Conservation (phyloP, 2,329 filamentous ascomycete species). For the Scedosporium dehoogii region DNA sequence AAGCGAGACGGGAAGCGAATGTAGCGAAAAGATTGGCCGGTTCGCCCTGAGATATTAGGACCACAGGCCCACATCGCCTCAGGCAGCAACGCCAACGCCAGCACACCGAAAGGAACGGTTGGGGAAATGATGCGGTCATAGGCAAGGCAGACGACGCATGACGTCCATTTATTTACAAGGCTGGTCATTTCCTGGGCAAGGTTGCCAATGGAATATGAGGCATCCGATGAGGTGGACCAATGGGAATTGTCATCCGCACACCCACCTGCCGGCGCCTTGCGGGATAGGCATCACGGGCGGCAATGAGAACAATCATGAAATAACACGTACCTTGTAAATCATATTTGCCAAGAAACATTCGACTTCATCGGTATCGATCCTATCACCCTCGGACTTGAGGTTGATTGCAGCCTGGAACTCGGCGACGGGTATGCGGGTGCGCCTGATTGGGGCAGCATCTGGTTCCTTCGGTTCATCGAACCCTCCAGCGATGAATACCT, state of each 20-base stretch:
- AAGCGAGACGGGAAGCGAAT: neutral
- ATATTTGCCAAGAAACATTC: slow-evolving; percentile 93
- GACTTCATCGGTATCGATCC: slow-evolving; percentile 80
- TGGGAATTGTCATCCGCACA: neutral
- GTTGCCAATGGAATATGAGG: neutral
- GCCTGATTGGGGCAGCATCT: slow-evolving; percentile 51
- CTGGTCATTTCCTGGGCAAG: neutral
- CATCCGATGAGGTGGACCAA: neutral
- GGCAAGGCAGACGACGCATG: neutral
- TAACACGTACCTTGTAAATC: slow-evolving; percentile 78
- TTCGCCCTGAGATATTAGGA: neutral
- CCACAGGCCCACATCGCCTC: neutral
- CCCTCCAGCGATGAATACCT: slow-evolving; percentile 78
- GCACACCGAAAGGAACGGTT: neutral
- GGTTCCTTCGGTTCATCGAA: slow-evolving; percentile 69
- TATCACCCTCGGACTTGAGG: slow-evolving; percentile 55
- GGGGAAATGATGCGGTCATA: neutral
- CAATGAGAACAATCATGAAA: neutral
- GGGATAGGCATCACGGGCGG: neutral
- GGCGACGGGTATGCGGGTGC: slow-evolving; percentile 69
- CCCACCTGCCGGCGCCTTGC: neutral
- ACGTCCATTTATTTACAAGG: slow-evolving; percentile 4
- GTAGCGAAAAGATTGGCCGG: neutral
- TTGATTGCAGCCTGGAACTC: slow-evolving; percentile 82
- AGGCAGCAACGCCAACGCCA: neutral